phyloP scores from a whole-genome alignment of 441 rosid species.

The Populus hybrid region DNA sequence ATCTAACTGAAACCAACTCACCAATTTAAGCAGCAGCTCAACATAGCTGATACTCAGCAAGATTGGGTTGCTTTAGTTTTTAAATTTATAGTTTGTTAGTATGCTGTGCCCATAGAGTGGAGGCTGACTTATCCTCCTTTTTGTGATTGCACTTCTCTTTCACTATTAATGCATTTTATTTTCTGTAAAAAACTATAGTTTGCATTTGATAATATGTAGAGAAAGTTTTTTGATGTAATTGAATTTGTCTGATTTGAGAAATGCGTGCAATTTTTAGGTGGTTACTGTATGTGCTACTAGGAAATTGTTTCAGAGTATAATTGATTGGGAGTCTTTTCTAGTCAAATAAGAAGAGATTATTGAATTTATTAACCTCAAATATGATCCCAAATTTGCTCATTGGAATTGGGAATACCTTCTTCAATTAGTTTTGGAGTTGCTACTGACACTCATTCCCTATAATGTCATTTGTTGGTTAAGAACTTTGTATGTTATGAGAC shows the following conservation, averaged over 20 bases:
- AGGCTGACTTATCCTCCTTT: background rate
- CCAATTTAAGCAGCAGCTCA: background rate
- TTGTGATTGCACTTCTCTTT: background rate
- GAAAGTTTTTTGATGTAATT: background rate
- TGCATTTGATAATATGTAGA: background rate
- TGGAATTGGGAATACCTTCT: background rate
- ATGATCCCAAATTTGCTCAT: background rate
- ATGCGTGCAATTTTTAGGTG: background rate
- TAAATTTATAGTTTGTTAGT: background rate
- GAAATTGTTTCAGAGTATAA: background rate
- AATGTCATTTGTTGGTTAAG: slow-evolving; percentile 1
- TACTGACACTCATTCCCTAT: background rate
- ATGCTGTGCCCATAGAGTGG: background rate
- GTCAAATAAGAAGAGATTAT: background rate
- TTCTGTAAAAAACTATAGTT: too few species aligned
- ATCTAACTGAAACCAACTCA: background rate
- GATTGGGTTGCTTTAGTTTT: background rate
- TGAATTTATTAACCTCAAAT: background rate
- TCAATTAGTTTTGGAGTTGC: background rate
- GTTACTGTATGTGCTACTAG: background rate
- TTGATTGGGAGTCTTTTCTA: slow-evolving; percentile 4
- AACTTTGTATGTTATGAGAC: background rate
- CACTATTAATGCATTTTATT: background rate
- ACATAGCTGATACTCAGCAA: background rate
- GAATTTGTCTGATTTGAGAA: background rate